Conservation (phyloP, 768 basidiomycete species). For the Scleroderma citrinum region DNA sequence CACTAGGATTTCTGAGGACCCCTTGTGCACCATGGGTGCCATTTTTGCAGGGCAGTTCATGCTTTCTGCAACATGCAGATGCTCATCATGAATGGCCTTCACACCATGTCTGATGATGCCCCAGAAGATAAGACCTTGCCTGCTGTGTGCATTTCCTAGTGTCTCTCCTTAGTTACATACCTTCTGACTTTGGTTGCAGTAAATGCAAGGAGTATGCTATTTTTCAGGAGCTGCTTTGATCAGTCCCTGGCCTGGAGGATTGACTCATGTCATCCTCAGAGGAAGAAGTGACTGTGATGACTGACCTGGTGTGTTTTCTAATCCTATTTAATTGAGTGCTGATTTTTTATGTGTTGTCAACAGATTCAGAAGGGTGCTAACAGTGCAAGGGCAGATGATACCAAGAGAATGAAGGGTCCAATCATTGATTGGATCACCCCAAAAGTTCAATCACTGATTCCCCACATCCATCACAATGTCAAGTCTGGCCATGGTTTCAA, state of each 20-base stretch:
- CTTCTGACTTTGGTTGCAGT: not conserved
- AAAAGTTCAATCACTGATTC: conserved; percentile 6
- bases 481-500: conserved; percentile 12
- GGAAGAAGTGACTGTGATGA: conserved; percentile 9
- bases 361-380: conserved; percentile 22
- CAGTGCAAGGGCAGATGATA: conserved; percentile 12
- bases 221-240: conserved; percentile 9
- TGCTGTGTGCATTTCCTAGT: not conserved
- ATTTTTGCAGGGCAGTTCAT: conserved; percentile 17
- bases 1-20: conserved; percentile 5
- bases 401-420: conserved; percentile 14
- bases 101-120: not conserved
- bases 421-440: conserved; percentile 23
- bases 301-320: conserved; percentile 9
- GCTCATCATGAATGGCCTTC: conserved; percentile 9
- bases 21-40: conserved; percentile 17
- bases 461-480: conserved; percentile 6
- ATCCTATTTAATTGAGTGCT: not conserved
- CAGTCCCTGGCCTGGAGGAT: conserved; percentile 13
- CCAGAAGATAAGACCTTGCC: not conserved
- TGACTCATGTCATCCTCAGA: conserved; percentile 7
- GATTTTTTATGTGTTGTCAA: not conserved
- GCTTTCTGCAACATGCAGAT: conserved; percentile 17
- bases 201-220: not conserved
- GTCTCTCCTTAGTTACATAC: not conserved